Base-by-base conservation (phyloP, 106 monocot species). In the Dendrobium officinale region DNA sequence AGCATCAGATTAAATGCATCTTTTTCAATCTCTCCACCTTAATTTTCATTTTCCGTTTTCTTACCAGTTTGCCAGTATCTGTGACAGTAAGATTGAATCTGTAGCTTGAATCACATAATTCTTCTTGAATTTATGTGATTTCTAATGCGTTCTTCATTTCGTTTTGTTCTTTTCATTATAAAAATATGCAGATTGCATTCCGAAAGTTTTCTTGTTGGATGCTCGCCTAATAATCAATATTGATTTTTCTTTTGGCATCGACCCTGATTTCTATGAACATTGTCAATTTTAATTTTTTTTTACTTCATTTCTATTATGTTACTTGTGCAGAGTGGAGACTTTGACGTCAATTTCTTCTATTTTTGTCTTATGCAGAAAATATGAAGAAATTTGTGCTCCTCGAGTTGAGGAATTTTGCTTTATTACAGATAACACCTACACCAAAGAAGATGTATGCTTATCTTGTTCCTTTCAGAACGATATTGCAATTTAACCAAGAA, bases 371-470 rank as follows among this genome's bases (percentile, higher is more conserved):
- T 83, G 67, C 75, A 90, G 87, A 73, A 87, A 87, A 66, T 85
- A 85, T 73, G 85, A 87, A 81, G 84, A 87, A 77, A 87, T 90
- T 67, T 77, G 73, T 77, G 79, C 87, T 59, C 85, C 87, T 18
- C 86, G 78, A 55, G 83, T 86, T 17, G 88, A 88, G 77, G 88
- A 88, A 80, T 88, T 88, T 56, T 89, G 86, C 79, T 86, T 81
- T 42, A 89, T 89, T 66, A 89, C 89, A 10, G 89, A 89, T 59
- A 89, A 86, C 56, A 89, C 81, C 17, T 86, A 89, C 78, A 80
- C 80, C 29, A 88, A 83, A 79, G 82, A 67, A 66, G 88, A 88
- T 77, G 88, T 86, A 66, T 27, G 22, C 24, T 44, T 83, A 43
- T 43, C 24, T 43, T 79, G 5, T 51, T 70, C 72, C 13, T 55